These are phyloP conservation scores for Hanseniaspora hatyaiensis DNA, from an alignment of 805 yeast genomes.

Conservation along the genomic window DNA sequence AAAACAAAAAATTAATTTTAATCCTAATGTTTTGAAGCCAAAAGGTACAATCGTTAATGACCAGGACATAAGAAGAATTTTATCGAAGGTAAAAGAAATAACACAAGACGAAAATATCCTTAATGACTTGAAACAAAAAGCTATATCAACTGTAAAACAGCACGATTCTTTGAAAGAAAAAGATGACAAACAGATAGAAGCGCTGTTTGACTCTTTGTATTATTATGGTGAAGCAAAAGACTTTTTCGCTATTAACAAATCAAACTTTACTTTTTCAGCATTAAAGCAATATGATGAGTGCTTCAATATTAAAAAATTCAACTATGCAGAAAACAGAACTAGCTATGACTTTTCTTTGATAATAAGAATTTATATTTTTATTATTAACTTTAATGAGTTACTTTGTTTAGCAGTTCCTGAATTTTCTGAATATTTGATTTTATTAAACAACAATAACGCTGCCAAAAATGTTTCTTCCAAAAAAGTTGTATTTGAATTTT, in stretches of 20 bases:
- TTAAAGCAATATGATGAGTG: slow-evolving; percentile 2
- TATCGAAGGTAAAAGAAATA: not conserved
- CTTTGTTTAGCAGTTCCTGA: not conserved
- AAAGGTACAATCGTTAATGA: not conserved
- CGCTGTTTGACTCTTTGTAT: not conserved
- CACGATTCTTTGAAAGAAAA: not conserved
- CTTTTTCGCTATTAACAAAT: not conserved
- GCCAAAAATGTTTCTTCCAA: not conserved
- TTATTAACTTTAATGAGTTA: slow-evolving; percentile 1
- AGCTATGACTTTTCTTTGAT: slow-evolving; percentile 5
- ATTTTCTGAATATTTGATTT: not conserved
- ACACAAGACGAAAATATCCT: not conserved
- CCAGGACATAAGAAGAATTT: not conserved
- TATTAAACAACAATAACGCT: slow-evolving; percentile 3
- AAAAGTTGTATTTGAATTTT: not conserved
- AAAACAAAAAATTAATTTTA: too few relatives aligned
- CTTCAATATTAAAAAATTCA: not conserved
- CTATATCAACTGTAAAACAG: not conserved
- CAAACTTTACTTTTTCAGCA: not conserved
- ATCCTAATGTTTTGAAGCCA: slow-evolving; percentile 3
- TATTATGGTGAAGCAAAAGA: not conserved
- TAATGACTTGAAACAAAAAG: not conserved
- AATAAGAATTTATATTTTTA: slow-evolving; percentile 6
- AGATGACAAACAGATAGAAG: not conserved
- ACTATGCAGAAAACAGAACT: not conserved